Evolutionary conservation across 306 rosid genomes (phyloP).

Genomic region (Canavalia ensiformis): DNA sequence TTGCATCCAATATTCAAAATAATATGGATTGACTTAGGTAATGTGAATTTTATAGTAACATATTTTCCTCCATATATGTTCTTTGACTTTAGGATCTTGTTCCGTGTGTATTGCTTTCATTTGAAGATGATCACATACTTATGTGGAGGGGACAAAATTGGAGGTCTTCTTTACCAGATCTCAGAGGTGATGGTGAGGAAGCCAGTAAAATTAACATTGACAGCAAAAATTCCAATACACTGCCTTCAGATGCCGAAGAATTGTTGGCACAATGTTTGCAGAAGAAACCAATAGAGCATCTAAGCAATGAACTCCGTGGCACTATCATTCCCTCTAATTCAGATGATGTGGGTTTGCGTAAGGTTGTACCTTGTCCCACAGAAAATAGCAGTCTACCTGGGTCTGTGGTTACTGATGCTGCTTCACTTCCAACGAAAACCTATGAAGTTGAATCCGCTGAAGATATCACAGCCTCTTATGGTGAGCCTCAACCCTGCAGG

Average conservation of each 20-base stretch:
- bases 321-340: conserved; percentile 34
- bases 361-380: conserved; percentile 45
- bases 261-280: conserved; percentile 24
- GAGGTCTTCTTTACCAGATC: conserved; percentile 60
- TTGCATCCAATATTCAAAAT: conserved; percentile 6
- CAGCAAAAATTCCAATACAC: conserved; percentile 40
- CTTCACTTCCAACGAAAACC: conserved; percentile 45
- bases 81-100: conserved; percentile 77
- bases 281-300: conserved; percentile 18
- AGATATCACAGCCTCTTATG: conserved; percentile 34
- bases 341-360: conserved; percentile 37
- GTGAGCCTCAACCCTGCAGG: conserved; percentile 27
- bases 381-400: conserved; percentile 41
- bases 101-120: conserved; percentile 84
- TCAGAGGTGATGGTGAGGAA: conserved; percentile 39
- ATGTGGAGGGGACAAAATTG: conserved; percentile 84
- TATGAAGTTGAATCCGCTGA: conserved; percentile 45
- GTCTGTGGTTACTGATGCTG: conserved; percentile 39
- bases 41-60: conserved; percentile 7
- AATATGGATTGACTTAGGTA: neutral
- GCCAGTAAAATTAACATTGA: conserved; percentile 44
- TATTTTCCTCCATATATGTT: neutral
- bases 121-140: conserved; percentile 79
- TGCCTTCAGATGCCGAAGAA: conserved; percentile 49
- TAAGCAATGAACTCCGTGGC: conserved; percentile 37